Evolutionary conservation across 75 land plant genomes (phyloP), one percentile per base, ranked within the genome.

Genomic region (Adiantum capillusveneris): DNA sequence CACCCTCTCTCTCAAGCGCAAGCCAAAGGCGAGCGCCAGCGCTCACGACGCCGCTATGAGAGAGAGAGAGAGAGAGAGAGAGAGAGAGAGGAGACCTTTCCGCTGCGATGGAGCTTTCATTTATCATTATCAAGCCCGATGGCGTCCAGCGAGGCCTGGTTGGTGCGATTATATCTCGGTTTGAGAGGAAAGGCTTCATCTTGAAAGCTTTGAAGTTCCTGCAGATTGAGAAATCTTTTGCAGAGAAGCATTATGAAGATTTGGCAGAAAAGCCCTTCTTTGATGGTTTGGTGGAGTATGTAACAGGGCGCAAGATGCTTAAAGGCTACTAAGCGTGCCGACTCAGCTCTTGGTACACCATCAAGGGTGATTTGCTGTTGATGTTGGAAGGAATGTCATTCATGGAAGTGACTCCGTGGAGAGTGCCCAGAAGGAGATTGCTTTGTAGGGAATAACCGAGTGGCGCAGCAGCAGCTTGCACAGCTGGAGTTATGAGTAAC

Each of bases 241-340:
- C 97, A 19, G 94, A 88, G 89, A 88, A 81, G 75, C 97, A 92
- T 69, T 92, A 92, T 45, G 83, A 62, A 12, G 94, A 92, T 29
- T 65, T 92, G 14, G 75, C 86, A 6, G 46, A 81, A 21, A 88
- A 83, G 78, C 97, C 97, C 13, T 92, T 92, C 75, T 92, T 92
- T 60, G 43, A 43, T 52, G 81, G 84, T 13, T 63, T 92, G 17
- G 76, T 82, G 1, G 95, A 92, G 34, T 92, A 88, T 76, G 83
- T 92, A 20, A 76, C 72, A 21, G 98, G 98, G 0, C 74, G 94
- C 43, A 88, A 69, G 70, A 74, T 92, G 39, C 88, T 92, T 63
- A 94, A 94, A 21, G 94, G 93, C 94, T 11, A 85, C 98, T 1
- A 83, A 88, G 56, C 98, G 94, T 16, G 62, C 79, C 17, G 79